Conservation (phyloP, 2,329 filamentous ascomycete species). For the Aspergillus fructus region DNA sequence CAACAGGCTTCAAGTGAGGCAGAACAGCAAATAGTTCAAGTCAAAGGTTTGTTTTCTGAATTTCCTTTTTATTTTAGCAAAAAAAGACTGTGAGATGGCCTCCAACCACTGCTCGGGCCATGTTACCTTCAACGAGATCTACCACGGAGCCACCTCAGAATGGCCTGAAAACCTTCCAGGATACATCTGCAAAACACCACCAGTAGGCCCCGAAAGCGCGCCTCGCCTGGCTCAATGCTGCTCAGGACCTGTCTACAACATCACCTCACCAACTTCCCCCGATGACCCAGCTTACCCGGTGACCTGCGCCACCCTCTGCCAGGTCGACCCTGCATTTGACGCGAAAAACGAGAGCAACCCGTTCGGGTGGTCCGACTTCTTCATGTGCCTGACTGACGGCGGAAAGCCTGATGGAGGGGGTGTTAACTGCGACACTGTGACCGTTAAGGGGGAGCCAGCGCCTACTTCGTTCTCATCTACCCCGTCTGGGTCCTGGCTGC, state of each 20-base stretch:
- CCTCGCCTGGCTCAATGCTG: not conserved
- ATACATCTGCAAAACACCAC: not conserved
- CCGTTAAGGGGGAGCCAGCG: not conserved
- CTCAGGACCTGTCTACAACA: slow-evolving; percentile 1
- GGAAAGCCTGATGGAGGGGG: not conserved
- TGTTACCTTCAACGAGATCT: not conserved
- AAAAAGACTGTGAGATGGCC: not conserved
- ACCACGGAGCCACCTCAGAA: not conserved
- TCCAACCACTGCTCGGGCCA: not conserved
- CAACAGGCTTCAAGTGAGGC: too few relatives aligned
- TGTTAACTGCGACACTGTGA: not conserved
- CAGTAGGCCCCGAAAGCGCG: not conserved
- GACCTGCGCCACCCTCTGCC: slow-evolving; percentile 1
- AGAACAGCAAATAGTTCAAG: too few relatives aligned
- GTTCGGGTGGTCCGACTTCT: not conserved
- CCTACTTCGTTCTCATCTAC: not conserved
- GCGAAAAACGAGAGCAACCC: not conserved
- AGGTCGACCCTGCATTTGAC: not conserved
- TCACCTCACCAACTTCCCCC: not conserved
- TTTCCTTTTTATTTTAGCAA: not conserved
- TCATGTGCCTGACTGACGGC: slow-evolving; percentile 1
- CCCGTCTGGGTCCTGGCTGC: not conserved
- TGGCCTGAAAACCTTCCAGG: slow-evolving; percentile 1
- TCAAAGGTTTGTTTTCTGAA: not conserved
- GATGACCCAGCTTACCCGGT: slow-evolving; percentile 4